A percentile compares a stretch with the other conserved stretches of the same genome.
Evolutionary conservation across 163 green algal species (phyloP).

Genomic region (Trebouxia gelatinosa): DNA sequence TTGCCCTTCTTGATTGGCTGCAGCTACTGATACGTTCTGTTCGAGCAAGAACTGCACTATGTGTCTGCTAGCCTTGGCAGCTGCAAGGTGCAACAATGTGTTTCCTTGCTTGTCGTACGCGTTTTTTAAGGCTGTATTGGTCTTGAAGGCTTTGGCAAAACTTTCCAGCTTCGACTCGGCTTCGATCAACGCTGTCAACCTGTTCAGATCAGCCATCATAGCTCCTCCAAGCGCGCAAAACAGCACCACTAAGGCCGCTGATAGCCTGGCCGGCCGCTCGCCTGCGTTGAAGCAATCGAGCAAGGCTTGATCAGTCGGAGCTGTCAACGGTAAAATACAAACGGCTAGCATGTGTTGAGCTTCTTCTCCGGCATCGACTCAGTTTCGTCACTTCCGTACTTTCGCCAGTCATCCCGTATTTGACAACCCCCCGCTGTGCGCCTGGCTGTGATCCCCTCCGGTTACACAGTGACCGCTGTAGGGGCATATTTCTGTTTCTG

Average conservation of each 20-base stretch:
- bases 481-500: no score
- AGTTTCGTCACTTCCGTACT: no score
- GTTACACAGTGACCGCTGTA: no score
- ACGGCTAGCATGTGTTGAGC: no score
- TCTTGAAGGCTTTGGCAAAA: slow-evolving; percentile 7
- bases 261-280: no score
- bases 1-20: slow-evolving; percentile 18
- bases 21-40: background rate
- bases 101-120: slow-evolving; percentile 5
- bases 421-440: no score
- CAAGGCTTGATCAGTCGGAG: slow-evolving; percentile 3
- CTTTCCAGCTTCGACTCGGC: background rate
- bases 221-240: no score
- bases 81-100: slow-evolving; percentile 7
- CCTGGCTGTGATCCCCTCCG: no score
- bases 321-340: slow-evolving; percentile 30
- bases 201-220: background rate
- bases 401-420: no score
- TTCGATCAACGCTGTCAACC: background rate
- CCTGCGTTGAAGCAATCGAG: no score
- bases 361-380: no score
- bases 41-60: slow-evolving; percentile 15
- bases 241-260: no score
- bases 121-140: background rate
- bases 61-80: background rate